phyloP scores from a whole-genome alignment of 257 asterid genomes.

The Solanum microdontum region DNA sequence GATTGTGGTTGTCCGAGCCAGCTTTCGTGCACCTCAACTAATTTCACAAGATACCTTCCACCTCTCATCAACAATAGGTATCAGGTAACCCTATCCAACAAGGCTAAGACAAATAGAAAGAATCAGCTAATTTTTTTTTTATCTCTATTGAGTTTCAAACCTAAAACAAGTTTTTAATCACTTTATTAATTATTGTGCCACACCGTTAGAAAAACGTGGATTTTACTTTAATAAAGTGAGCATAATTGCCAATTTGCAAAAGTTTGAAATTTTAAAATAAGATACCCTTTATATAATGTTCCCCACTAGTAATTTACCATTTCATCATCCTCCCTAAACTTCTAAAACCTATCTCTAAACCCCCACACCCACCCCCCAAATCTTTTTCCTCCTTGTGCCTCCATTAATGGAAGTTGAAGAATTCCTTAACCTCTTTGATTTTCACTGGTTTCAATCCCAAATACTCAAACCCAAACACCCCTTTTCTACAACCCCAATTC shows the following conservation, averaged over 20 bases:
- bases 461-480: slow-evolving; percentile 14
- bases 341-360: neutral
- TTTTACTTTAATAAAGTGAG: neutral
- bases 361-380: neutral
- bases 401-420: slow-evolving; percentile 23
- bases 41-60: fast-evolving
- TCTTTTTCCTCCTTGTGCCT: neutral
- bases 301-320: neutral
- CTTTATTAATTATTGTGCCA: fast-evolving
- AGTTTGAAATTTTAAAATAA: neutral
- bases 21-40: too few species aligned
- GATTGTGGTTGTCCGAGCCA: fast-evolving
- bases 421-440: slow-evolving; percentile 25
- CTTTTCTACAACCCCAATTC: neutral
- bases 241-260: neutral
- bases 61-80: fast-evolving
- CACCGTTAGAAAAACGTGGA: neutral
- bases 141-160: fast-evolving
- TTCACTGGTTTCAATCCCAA: slow-evolving; percentile 25
- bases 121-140: fast-evolving
- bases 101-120: fast-evolving
- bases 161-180: too few species aligned
- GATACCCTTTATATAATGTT: neutral
- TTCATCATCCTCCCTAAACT: neutral
- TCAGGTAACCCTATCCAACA: too few species aligned